These are phyloP conservation scores for Podospora anserina DNA, from an alignment of 495 filamentous ascomycete species.

Conservation along the genomic window DNA sequence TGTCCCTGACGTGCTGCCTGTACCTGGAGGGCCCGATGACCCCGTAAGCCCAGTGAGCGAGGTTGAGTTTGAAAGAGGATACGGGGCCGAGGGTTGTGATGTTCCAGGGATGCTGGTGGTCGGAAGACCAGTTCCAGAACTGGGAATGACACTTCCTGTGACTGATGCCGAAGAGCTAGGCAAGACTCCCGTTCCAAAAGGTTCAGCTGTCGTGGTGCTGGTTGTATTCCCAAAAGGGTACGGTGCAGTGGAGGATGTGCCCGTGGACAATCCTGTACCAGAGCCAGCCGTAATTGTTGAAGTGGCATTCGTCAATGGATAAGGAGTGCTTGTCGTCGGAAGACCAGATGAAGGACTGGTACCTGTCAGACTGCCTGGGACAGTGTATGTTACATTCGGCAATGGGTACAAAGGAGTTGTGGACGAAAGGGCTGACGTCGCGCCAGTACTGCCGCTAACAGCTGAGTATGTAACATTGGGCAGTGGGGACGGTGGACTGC, in stretches of 20 bases:
- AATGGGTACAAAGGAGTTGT: slow-evolving; percentile 11
- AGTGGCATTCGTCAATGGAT: slow-evolving; percentile 18
- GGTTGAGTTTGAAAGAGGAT: background rate
- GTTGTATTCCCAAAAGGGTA: slow-evolving; percentile 24
- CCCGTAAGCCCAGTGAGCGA: background rate
- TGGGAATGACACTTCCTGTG: background rate
- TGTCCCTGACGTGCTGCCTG: slow-evolving; percentile 13
- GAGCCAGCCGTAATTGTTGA: background rate
- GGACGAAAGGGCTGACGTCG: background rate
- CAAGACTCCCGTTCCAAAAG: background rate
- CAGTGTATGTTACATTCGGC: slow-evolving; percentile 15
- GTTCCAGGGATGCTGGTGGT: background rate
- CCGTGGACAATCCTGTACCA: slow-evolving; percentile 10
- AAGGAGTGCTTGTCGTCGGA: slow-evolving; percentile 9
- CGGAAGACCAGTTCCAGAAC: background rate
- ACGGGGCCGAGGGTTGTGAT: background rate
- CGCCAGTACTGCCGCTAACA: background rate
- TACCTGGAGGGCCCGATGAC: background rate
- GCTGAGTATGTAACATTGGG: background rate
- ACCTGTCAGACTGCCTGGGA: slow-evolving; percentile 4
- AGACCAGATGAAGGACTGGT: slow-evolving; percentile 7
- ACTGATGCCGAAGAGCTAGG: background rate
- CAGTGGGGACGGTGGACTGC: background rate
- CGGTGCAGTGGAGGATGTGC: slow-evolving; percentile 14
- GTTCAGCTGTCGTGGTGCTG: background rate